Base-by-base conservation (phyloP, 2,329 filamentous ascomycete species). In the Aspergillus awamori region DNA sequence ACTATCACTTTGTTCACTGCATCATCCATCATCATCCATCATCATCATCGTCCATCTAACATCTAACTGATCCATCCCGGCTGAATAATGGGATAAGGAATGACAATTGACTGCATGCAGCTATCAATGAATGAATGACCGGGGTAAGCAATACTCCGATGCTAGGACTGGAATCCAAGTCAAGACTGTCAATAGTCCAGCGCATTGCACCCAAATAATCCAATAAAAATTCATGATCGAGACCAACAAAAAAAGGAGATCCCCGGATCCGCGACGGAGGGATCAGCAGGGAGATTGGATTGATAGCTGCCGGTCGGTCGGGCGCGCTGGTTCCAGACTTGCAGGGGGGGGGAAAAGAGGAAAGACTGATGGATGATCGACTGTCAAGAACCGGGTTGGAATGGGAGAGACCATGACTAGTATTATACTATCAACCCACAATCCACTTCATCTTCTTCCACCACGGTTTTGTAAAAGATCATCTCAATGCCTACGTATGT, bases 201-300 rank as follows among this genome's bases (percentile, higher is more conserved):
- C 10, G 41, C 41, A 45, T 45, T 13, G 41, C 41, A 22, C 20
- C 5, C 20, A 41, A 8, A 43, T 8, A 20, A 17, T 20, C 28
- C 28, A 30, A 30, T 11, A 30, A 49, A 49, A 49, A 24, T 7
- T 4, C n/a, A 51, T 17, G 47, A 51, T 51, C 47, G 47, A 51
- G 47, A 28, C 26, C 47, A 30, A 36, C 33, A 36, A 36, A n/a
- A 36, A 36, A n/a, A 51, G 47, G 47, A 51, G 47, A 51, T 51
- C 59, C 59, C 59, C 62, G 59, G 60, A 64, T 64, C 49, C 58
- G 57, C 62, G 36, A 57, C 49, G 39, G 36, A 59, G 45, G 38
- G 60, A 62, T 63, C 59, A 60, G 57, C 59, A 43, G 58, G 55
- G 36, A 30, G 36, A 24, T 38, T n/a, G 39, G 8, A 39, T 22